These are phyloP conservation scores for Pestalotiopsis sp. DNA, from an alignment of 2,329 filamentous ascomycete genomes.

Conservation along the genomic window DNA sequence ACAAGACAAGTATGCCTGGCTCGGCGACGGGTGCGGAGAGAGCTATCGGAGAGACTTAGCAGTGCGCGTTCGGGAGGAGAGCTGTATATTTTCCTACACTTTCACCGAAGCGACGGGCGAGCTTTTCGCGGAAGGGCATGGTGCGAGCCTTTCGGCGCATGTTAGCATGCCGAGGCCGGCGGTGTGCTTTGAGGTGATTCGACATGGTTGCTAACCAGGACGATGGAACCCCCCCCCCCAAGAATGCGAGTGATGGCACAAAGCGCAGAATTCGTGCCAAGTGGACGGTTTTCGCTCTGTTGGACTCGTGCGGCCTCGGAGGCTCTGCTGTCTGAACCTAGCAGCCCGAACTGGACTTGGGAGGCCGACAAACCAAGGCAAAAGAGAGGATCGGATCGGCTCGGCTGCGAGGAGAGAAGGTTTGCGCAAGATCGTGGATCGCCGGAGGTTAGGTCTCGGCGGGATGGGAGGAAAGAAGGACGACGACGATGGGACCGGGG, in stretches of 20 bases:
- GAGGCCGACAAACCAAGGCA: background rate
- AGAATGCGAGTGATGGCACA: background rate
- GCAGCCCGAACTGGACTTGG: background rate
- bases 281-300: background rate
- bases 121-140: conserved; percentile 34
- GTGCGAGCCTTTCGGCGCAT: background rate
- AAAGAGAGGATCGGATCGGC: background rate
- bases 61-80: conserved; percentile 8
- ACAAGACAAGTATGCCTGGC: conserved; percentile 48
- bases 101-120: conserved; percentile 32
- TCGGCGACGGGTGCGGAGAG: conserved; percentile 37
- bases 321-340: background rate
- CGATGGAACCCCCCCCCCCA: background rate
- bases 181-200: background rate
- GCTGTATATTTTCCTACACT: conserved; percentile 29
- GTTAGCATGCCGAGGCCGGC: conserved; percentile 6
- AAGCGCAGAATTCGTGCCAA: background rate
- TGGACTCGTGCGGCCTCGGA: background rate
- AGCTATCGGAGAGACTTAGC: conserved; percentile 26
- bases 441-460: background rate
- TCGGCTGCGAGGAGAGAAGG: background rate
- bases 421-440: background rate
- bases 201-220: conserved; percentile 3
- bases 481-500: background rate
- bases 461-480: background rate